Conservation (phyloP, 306 rosid species). For the Quercus wislizeni region DNA sequence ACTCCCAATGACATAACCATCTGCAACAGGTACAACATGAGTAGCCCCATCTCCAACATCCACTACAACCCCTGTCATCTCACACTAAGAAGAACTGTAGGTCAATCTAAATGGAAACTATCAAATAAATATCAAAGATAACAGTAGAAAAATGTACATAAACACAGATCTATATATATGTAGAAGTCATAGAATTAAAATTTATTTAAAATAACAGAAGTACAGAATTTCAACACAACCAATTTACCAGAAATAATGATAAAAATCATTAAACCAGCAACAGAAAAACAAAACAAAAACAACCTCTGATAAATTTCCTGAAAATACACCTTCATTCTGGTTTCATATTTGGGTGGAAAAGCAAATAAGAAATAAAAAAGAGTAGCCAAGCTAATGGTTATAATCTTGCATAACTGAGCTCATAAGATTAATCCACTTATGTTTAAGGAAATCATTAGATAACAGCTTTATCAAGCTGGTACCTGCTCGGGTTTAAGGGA, state of each 20-base stretch:
- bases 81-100: slow-evolving; percentile 68
- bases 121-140: background rate
- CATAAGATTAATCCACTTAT: background rate
- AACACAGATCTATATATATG: background rate
- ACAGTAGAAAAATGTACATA: background rate
- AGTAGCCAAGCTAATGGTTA: background rate
- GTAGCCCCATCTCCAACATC: slow-evolving; percentile 97
- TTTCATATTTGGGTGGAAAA: background rate
- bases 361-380: background rate
- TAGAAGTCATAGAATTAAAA: background rate
- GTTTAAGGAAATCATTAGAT: background rate
- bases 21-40: slow-evolving; percentile 97
- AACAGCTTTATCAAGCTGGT: background rate
- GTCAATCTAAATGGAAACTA: slow-evolving; percentile 43
- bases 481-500: background rate
- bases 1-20: slow-evolving; percentile 97
- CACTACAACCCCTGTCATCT: slow-evolving; percentile 99
- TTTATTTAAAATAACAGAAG: background rate
- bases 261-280: background rate
- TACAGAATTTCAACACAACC: background rate
- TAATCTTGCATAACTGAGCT: background rate
- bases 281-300: background rate
- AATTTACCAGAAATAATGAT: background rate
- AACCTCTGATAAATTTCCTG: background rate
- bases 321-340: background rate